Evolutionary conservation across 495 filamentous ascomycete genomes (phyloP).

Genomic region (Extremus antarcticus): DNA sequence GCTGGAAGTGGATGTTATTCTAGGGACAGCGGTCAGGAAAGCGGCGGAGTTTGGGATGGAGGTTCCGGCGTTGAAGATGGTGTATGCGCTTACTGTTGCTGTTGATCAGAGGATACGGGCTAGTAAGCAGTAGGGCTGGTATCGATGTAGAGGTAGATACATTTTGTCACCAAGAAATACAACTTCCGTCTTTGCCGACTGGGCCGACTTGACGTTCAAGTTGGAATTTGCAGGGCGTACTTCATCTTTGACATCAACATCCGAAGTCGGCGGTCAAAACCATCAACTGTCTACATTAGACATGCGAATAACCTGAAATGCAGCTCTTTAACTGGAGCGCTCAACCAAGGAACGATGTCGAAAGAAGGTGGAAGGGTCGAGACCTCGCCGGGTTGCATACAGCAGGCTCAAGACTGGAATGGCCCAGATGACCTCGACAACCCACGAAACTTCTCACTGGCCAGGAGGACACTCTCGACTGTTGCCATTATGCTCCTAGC

Average conservation of each 20-base stretch:
- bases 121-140: too few species aligned
- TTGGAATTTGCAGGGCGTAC: neutral
- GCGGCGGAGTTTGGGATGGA: slow-evolving; percentile 39
- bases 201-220: neutral
- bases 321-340: neutral
- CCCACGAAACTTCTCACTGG: slow-evolving; percentile 32
- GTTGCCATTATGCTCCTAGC: slow-evolving; percentile 15
- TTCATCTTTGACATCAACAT: neutral
- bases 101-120: slow-evolving; percentile 23
- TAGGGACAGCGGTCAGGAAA: slow-evolving; percentile 42
- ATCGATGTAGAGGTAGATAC: too few species aligned
- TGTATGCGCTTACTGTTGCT: slow-evolving; percentile 36
- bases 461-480: slow-evolving; percentile 21
- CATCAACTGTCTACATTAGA: neutral
- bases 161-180: too few species aligned
- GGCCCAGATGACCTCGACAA: slow-evolving; percentile 32
- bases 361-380: neutral
- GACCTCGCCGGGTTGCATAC: neutral
- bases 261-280: neutral
- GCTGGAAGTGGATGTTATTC: slow-evolving; percentile 47
- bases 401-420: slow-evolving; percentile 26
- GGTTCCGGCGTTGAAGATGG: slow-evolving; percentile 26
- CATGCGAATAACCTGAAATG: too few species aligned
- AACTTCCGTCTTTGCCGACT: too few species aligned
- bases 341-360: neutral